These are phyloP conservation scores for Mucor irregularis DNA, from an alignment of 371 early-diverging fungal species.

Conservation along the genomic window DNA sequence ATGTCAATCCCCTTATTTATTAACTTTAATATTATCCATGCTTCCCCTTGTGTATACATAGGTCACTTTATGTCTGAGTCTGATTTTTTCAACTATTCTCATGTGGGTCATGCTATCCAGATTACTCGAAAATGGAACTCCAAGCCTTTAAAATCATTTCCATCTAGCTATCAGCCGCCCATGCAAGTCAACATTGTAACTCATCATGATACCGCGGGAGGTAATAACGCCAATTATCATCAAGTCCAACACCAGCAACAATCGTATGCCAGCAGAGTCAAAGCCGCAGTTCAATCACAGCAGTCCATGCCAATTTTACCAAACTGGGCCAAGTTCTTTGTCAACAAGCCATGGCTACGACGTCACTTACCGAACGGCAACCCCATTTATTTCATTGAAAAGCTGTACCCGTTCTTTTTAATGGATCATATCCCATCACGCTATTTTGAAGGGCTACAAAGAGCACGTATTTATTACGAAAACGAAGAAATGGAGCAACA, in stretches of 20 bases:
- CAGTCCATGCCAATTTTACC: constrained; percentile 9
- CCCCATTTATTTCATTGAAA: constrained; percentile 25
- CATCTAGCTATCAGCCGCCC: constrained; percentile 27
- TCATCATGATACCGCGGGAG: neutral
- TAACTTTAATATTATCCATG: neutral
- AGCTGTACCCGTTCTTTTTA: constrained; percentile 25
- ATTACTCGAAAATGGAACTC: constrained; percentile 26
- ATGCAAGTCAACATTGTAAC: constrained; percentile 23
- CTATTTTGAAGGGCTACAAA: constrained; percentile 26
- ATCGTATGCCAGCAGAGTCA: neutral
- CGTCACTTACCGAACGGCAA: constrained; percentile 11
- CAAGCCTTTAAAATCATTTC: constrained; percentile 25
- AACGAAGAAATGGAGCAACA: constrained; percentile 3
- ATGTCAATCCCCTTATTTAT: neutral
- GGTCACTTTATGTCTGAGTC: constrained; percentile 22
- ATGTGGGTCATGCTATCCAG: constrained; percentile 36
- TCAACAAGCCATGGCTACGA: constrained; percentile 4
- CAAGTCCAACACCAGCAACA: neutral
- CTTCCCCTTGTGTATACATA: neutral
- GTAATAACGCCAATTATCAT: neutral
- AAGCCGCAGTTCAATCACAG: neutral
- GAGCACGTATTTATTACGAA: constrained; percentile 21
- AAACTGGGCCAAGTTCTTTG: constrained; percentile 12
- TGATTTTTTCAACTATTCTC: constrained; percentile 39
- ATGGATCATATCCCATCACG: constrained; percentile 32